A percentile compares a stretch with the other conserved stretches of the same genome.
phyloP scores from a whole-genome alignment of 306 rosid species.

The Acacia crassicarpa region DNA sequence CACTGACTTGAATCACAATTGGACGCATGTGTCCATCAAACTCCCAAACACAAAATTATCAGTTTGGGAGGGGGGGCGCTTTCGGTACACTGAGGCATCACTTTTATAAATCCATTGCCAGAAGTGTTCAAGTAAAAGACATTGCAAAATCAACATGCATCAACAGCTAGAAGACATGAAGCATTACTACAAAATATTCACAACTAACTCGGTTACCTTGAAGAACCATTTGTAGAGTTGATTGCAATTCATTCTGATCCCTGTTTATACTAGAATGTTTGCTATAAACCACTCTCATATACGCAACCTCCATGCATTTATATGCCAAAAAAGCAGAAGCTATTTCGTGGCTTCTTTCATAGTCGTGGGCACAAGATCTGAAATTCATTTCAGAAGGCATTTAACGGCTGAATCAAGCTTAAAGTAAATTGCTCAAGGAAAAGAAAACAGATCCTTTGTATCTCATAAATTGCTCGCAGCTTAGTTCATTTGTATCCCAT shows the following conservation, averaged over 20 bases:
- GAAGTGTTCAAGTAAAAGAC: conserved; percentile 28
- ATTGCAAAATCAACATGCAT: conserved; percentile 17
- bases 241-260: conserved; percentile 67
- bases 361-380: conserved; percentile 80
- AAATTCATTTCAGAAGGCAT: conserved; percentile 33
- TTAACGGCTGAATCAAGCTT: conserved; percentile 18
- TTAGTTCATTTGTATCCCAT: background rate
- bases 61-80: background rate
- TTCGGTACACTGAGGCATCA: background rate
- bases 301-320: conserved; percentile 90
- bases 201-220: conserved; percentile 59
- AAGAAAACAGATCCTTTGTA: conserved; percentile 1
- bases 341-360: conserved; percentile 63
- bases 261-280: conserved; percentile 53
- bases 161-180: conserved; percentile 20
- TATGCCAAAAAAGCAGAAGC: conserved; percentile 85
- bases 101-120: conserved; percentile 1
- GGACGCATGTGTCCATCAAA: background rate
- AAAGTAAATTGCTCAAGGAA: conserved; percentile 17
- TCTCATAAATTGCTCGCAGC: background rate
- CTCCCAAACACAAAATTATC: background rate
- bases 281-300: conserved; percentile 67
- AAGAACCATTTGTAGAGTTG: conserved; percentile 60
- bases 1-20: conserved; percentile 12
- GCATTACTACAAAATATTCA: conserved; percentile 23